Evolutionary conservation across 495 filamentous ascomycete species (phyloP), one percentile per base, ranked within the genome.

Genomic region (Daldinia decipiens): DNA sequence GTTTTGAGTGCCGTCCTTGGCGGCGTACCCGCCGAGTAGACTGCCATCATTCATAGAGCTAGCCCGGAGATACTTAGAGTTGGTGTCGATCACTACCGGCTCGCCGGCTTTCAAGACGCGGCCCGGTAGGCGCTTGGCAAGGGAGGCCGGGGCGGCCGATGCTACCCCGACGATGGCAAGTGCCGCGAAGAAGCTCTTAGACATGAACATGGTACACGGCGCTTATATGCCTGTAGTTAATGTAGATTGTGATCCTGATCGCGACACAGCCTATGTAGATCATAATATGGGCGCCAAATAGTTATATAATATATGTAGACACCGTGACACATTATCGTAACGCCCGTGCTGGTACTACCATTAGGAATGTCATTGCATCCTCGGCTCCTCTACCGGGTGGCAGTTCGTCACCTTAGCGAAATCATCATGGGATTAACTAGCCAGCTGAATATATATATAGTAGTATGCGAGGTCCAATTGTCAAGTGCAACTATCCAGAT

Each of bases 41-140:
- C 74, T 76, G 31, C 77, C 78, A 68, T 81, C 78, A 17, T 70
- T 63, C 32, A 86, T 78, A 2, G 77, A 68, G 36, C 77, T 81
- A 26, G 78, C 78, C 43, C 85, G 78, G 15, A 84, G 80, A 53
- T 87, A 87, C 17, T 85, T 82, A n/a, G 83, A 80, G 13, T 64
- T 68, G 4, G 68, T 39, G n/a, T 78, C 73, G 71, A 79, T 79
- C 36, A 76, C 53, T n/a, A 59, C 57, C 8, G 74, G 62, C 13
- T 69, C 51, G 55, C 60, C 67, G n/a, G 62, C 59, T n/a, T 62
- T 61, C 13, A 73, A 57, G 5, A 75, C 73, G 19, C 65, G 62
- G 50, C 73, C 66, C 34, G 62, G 57, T 0, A 65, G 54, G 27
- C 60, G 57, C 61, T 66, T 72, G 12, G 40, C 38, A 36, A 68